A percentile compares a stretch with the other conserved stretches of the same genome.
These are phyloP conservation scores for Aspergillus amoenus DNA, from an alignment of 2,329 filamentous ascomycete species.

Conservation along the genomic window DNA sequence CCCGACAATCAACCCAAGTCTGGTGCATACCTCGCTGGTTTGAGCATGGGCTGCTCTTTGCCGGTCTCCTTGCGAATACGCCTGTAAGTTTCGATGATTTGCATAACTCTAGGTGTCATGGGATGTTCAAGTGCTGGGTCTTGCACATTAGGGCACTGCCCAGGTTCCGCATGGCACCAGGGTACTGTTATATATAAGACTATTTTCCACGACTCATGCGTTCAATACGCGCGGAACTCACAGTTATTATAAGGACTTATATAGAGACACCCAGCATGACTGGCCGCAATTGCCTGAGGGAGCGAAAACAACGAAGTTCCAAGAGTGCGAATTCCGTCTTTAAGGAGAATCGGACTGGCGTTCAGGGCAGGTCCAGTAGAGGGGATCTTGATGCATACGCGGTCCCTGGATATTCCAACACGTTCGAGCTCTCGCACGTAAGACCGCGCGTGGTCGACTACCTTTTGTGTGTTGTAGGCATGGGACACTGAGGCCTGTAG, in stretches of 20 bases:
- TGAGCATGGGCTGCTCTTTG: conserved; percentile 42
- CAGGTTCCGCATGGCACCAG: conserved; percentile 32
- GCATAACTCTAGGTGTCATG: conserved; percentile 48
- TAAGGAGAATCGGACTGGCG: conserved; percentile 43
- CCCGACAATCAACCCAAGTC: no score
- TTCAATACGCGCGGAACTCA: no score
- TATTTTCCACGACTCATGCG: no score
- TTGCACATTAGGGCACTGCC: conserved; percentile 45
- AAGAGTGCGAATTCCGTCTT: conserved; percentile 49
- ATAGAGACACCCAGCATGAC: conserved; percentile 49
- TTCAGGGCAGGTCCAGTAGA: conserved; percentile 50
- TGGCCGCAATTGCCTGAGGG: conserved; percentile 50
- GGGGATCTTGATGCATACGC: conserved; percentile 55
- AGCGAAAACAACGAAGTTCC: conserved; percentile 51
- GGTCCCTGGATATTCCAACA: conserved; percentile 46
- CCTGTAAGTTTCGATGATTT: conserved; percentile 51
- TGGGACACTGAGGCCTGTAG: conserved; percentile 50
- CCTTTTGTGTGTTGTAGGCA: conserved; percentile 47
- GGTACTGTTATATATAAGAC: conserved; percentile 24
- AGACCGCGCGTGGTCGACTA: conserved; percentile 47
- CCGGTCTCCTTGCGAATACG: conserved; percentile 49
- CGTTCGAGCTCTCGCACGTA: conserved; percentile 50
- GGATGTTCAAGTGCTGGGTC: conserved; percentile 51
- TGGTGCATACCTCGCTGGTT: neutral
- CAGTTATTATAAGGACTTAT: conserved; percentile 53